Base-by-base conservation (phyloP, 129 eudicot genomes). In the Silybum marianum region DNA sequence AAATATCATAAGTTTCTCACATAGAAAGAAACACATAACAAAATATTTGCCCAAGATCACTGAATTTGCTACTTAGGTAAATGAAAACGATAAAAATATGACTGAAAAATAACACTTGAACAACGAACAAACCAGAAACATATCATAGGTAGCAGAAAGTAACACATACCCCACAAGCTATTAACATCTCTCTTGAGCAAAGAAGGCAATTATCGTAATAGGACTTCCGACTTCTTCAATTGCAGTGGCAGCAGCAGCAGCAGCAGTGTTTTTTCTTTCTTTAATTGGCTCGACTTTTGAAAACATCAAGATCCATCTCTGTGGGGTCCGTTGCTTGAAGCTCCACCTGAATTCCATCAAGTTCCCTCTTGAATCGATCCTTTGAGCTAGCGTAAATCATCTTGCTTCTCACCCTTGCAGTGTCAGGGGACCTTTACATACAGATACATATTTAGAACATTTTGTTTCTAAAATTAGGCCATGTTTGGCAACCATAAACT, bases 301-400 rank as follows among this genome's bases (percentile, higher is more conserved):
- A 88, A 28, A 88, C 91, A 51, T 88, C 91, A 23, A 88, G 91
- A 71, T 84, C 89, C 91, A 88, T 88, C 72, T 88, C 91, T 18
- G 85, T 81, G 6, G 91, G 91, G 71, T 88, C 91, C 2, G 91
- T 88, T 76, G 91, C 91, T 83, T 88, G 89, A n/a, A 88, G 91
- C 78, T 88, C 91, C 28, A 88, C 85, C 87, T 88, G 91, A 70
- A 88, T 85, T 40, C 88, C 91, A 68, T 88, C 95, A 22, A 90
- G 82, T 77, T 90, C 95, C 81, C 95, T 84, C 90, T 90, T 90
- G 90, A 90, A 88, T 48, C 87, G 69, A 12, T 88, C 91, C 78
- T 88, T 88, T 39, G 91, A 88, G 70, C 91, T 88, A 0, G 88
- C 88, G 25, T 85, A 85, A 42, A 85, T 81, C 85, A 86, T 86